Percentiles rank a stretch among this genome's conserved stretches.
Evolutionary conservation across 2,329 filamentous ascomycete species (phyloP).

Genomic region (Botrytis tulipae): DNA sequence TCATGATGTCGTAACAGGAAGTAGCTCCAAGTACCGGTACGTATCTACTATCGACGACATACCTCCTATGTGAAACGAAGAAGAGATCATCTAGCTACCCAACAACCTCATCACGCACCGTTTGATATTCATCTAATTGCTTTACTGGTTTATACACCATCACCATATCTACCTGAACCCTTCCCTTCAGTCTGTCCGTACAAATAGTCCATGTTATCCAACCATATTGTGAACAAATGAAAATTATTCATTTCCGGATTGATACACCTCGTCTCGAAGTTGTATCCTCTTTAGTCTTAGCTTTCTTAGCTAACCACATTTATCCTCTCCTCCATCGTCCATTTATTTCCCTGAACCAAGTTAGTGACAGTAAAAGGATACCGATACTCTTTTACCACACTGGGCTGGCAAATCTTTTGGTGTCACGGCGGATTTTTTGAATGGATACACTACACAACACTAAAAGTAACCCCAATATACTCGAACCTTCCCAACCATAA

Average conservation of each 20-base stretch:
- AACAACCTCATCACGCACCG: background rate
- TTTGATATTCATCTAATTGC: background rate
- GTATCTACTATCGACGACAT: background rate
- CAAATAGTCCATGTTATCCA: background rate
- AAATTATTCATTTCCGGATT: slow-evolving; percentile 8
- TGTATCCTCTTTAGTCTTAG: slow-evolving; percentile 1
- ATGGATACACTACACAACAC: slow-evolving; percentile 15
- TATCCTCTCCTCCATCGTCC: background rate
- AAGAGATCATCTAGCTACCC: background rate
- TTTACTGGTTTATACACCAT: background rate
- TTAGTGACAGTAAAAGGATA: background rate
- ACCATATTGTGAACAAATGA: background rate
- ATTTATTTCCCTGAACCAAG: slow-evolving; percentile 12
- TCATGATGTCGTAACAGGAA: background rate
- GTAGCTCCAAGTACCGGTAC: background rate
- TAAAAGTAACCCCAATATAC: slow-evolving; percentile 13
- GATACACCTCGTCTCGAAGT: slow-evolving; percentile 3
- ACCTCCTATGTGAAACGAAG: background rate
- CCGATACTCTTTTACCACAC: background rate
- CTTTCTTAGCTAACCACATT: background rate
- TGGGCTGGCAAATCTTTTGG: slow-evolving; percentile 3
- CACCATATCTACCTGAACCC: background rate
- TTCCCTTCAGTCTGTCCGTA: background rate
- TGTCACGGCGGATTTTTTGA: background rate
- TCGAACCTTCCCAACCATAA: slow-evolving; percentile 20